Conservation (phyloP, 345 rosid genomes). For the Angophora floribunda region DNA sequence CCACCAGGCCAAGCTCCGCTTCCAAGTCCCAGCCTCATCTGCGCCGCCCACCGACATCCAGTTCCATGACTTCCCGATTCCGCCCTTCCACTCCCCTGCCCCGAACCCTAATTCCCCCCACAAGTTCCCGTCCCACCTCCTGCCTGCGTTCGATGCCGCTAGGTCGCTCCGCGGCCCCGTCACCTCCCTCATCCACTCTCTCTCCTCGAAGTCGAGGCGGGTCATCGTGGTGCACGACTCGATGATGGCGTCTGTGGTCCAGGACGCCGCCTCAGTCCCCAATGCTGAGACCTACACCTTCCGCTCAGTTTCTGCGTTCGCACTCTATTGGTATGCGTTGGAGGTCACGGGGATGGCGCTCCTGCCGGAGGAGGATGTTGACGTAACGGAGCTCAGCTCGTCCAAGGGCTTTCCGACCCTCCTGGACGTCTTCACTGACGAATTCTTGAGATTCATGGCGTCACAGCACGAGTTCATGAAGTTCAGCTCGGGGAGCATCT, state of each 20-base stretch:
- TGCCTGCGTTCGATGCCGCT: background rate
- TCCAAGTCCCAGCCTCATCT: background rate
- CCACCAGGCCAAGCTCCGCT: conserved; percentile 3
- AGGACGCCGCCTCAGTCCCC: background rate
- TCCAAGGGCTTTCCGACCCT: background rate
- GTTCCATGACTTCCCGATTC: conserved; percentile 6
- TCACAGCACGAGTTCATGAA: background rate
- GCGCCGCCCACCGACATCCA: background rate
- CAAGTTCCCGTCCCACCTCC: conserved; percentile 8
- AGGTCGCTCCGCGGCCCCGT: conserved; percentile 1
- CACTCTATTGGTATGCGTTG: background rate
- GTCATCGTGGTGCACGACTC: conserved; percentile 4
- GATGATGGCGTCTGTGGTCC: conserved; percentile 3
- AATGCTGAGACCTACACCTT: background rate
- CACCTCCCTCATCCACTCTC: background rate
- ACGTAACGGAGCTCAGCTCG: background rate
- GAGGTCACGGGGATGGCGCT: background rate
- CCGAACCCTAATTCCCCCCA: conserved; percentile 4
- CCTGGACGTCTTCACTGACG: conserved; percentile 21
- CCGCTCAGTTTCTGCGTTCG: conserved; percentile 1
- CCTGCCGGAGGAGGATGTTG: background rate
- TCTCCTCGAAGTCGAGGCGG: background rate
- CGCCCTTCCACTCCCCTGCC: conserved; percentile 3
- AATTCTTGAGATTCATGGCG: conserved; percentile 1
- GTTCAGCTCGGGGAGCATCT: background rate